These are phyloP conservation scores for Sclerotinia glacialis DNA, from an alignment of 2,329 filamentous ascomycete species.

Conservation along the genomic window DNA sequence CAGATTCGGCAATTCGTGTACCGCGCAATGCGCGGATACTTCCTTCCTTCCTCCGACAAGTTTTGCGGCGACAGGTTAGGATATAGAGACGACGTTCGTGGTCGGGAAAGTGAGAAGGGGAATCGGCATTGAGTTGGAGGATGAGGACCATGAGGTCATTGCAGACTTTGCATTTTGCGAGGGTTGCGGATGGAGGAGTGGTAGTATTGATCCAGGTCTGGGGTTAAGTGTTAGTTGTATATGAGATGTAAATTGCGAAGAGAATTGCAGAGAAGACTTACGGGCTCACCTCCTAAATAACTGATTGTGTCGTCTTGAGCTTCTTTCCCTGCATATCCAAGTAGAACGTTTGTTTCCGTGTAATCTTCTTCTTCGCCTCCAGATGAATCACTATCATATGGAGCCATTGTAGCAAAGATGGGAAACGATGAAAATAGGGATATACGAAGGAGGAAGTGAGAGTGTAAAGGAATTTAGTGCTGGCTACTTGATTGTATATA, in stretches of 20 bases:
- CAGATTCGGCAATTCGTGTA: constrained; percentile 48
- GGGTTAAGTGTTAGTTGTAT: constrained; percentile 2
- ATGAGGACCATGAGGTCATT: constrained; percentile 79
- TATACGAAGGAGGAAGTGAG: not conserved
- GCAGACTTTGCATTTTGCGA: constrained; percentile 86
- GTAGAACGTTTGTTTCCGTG: constrained; percentile 79
- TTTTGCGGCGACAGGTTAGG: constrained; percentile 73
- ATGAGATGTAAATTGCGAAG: not conserved
- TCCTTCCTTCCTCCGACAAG: constrained; percentile 78
- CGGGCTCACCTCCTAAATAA: constrained; percentile 81
- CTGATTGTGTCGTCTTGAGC: constrained; percentile 73
- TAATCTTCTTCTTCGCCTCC: constrained; percentile 64
- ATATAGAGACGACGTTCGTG: constrained; percentile 88
- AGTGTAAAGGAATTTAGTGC: not conserved
- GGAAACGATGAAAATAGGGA: not conserved
- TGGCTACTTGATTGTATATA: not conserved
- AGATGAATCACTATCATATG: constrained; percentile 86
- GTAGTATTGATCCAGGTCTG: constrained; percentile 81
- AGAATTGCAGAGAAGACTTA: constrained; percentile 47
- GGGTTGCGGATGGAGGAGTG: constrained; percentile 67
- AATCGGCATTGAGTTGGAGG: constrained; percentile 85
- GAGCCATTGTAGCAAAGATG: constrained; percentile 53
- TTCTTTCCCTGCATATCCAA: constrained; percentile 85
- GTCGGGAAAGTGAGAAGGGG: constrained; percentile 80
- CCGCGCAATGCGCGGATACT: constrained; percentile 75